phyloP scores from a whole-genome alignment of 257 asterid genomes.

The Osmanthus fragrans region DNA sequence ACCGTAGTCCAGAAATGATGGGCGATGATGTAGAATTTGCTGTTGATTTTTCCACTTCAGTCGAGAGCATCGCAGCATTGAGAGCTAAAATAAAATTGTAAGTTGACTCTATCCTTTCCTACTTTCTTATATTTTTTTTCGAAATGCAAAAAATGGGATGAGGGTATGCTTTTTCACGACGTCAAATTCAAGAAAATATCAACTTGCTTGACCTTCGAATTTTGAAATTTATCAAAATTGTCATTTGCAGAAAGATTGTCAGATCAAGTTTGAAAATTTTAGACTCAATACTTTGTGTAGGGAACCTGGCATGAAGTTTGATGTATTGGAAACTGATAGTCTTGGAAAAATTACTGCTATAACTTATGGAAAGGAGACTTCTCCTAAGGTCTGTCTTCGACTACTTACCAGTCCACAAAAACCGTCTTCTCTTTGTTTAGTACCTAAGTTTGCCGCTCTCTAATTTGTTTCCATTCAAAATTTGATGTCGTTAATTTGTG shows the following conservation, averaged over 20 bases:
- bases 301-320: slow-evolving; percentile 40
- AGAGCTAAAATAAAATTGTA: slow-evolving; percentile 66
- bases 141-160: neutral
- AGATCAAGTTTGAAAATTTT: slow-evolving; percentile 5
- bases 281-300: slow-evolving; percentile 32
- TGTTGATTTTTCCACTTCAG: slow-evolving; percentile 74
- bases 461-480: neutral
- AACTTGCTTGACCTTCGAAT: neutral
- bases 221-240: neutral
- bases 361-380: slow-evolving; percentile 28
- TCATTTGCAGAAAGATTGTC: neutral
- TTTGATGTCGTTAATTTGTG: neutral
- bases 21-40: slow-evolving; percentile 69
- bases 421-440: neutral
- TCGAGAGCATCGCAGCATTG: slow-evolving; percentile 62
- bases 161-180: neutral
- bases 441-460: no score
- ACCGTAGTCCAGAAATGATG: slow-evolving; percentile 70
- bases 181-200: neutral
- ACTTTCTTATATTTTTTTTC: neutral
- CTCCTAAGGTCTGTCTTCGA: slow-evolving; percentile 32
- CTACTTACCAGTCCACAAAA: neutral
- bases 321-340: slow-evolving; percentile 35
- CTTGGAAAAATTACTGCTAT: slow-evolving; percentile 33
- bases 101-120: slow-evolving; percentile 6